Conservation (phyloP, 495 filamentous ascomycete species). For the Penicillium riverlandense region DNA sequence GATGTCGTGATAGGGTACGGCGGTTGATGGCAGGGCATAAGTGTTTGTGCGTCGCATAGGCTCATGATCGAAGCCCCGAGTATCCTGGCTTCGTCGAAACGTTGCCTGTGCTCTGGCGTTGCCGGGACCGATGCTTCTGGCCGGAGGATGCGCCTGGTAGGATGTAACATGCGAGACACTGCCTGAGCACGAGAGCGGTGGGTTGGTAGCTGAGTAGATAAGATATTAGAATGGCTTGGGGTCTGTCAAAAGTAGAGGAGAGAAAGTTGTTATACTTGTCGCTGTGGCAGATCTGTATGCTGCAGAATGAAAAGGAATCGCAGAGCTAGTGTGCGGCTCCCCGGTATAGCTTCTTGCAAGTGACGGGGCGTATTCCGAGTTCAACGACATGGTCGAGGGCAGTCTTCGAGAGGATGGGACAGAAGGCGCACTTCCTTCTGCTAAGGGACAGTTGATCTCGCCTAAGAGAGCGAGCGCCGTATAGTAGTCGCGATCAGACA, state of each 20-base stretch:
- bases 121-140: no score
- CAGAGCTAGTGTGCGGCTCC: slow-evolving; percentile 1
- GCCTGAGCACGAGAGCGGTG: no score
- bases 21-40: slow-evolving; percentile 11
- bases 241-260: background rate
- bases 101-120: no score
- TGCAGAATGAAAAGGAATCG: slow-evolving; percentile 2
- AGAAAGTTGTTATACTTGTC: slow-evolving; percentile 5
- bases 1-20: slow-evolving; percentile 13
- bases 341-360: background rate
- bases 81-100: no score
- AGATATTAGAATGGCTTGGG: no score
- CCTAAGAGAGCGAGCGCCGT: slow-evolving; percentile 29
- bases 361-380: slow-evolving; percentile 8
- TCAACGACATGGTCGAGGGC: slow-evolving; percentile 25
- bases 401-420: slow-evolving; percentile 9
- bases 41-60: background rate
- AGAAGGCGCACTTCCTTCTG: slow-evolving; percentile 22
- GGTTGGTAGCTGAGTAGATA: no score
- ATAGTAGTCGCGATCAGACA: slow-evolving; percentile 29
- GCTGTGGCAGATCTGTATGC: slow-evolving; percentile 1
- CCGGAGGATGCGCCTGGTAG: no score
- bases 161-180: no score
- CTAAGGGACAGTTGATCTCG: slow-evolving; percentile 33
- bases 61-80: no score